These are phyloP conservation scores for Rachicladosporium sp. DNA, from an alignment of 2,329 filamentous ascomycete species.

Conservation along the genomic window DNA sequence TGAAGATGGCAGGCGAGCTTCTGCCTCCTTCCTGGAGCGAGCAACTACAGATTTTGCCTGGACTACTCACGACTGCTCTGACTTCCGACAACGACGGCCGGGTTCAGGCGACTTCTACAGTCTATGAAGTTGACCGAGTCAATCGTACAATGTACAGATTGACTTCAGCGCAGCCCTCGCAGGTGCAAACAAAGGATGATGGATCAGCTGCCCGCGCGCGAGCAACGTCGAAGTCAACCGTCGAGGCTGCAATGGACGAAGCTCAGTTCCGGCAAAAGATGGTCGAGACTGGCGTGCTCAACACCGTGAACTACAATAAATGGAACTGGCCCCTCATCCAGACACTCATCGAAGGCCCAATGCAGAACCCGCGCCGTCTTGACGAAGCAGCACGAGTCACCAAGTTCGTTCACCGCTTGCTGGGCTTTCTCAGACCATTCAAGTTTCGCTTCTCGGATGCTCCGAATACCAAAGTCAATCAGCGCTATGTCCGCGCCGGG, in stretches of 20 bases:
- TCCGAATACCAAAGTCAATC: constrained; percentile 80
- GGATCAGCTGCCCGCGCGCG: constrained; percentile 28
- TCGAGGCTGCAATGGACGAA: constrained; percentile 50
- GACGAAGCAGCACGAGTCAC: constrained; percentile 91
- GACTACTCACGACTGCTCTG: constrained; percentile 66
- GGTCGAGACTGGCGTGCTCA: constrained; percentile 73
- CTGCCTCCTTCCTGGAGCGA: constrained; percentile 73
- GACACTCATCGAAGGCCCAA: constrained; percentile 79
- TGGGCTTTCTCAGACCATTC: constrained; percentile 93
- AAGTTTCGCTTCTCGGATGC: constrained; percentile 90
- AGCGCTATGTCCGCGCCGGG: constrained; percentile 83
- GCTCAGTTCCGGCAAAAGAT: constrained; percentile 50
- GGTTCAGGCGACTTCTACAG: constrained; percentile 73
- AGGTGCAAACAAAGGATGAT: constrained; percentile 12
- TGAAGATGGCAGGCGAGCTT: constrained; percentile 78
- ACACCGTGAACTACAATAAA: constrained; percentile 80
- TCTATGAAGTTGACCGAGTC: constrained; percentile 97
- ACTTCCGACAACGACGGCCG: constrained; percentile 59
- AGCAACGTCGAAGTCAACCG: constrained; percentile 40
- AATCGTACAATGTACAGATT: constrained; percentile 84
- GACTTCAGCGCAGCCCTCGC: constrained; percentile 29
- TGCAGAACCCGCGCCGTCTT: constrained; percentile 79
- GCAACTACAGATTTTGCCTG: constrained; percentile 75
- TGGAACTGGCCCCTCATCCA: constrained; percentile 97
- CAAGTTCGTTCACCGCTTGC: constrained; percentile 88